A percentile compares a stretch with the other conserved stretches of the same genome.
Evolutionary conservation across 2,329 filamentous ascomycete species (phyloP).

Genomic region (Colletotrichum neosansevieriae): DNA sequence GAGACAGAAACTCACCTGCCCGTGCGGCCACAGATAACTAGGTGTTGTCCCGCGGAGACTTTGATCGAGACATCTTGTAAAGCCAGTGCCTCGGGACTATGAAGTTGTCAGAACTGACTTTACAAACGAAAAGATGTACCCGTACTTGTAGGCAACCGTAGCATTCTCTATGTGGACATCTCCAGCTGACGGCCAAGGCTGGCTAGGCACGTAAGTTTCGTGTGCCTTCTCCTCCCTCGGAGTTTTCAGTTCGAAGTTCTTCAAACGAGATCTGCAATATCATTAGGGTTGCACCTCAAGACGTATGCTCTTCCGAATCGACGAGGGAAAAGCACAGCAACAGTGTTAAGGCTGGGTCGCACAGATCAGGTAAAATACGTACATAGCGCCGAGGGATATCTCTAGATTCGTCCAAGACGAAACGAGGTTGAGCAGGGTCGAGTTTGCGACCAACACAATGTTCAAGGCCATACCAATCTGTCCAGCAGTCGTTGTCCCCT

Average conservation of each 20-base stretch:
- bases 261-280: conserved; percentile 41
- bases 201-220: conserved; percentile 41
- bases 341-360: not conserved
- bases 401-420: conserved; percentile 49
- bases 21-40: conserved; percentile 24
- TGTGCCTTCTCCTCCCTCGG: conserved; percentile 45
- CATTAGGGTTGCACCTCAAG: not conserved
- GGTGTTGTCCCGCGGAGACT: conserved; percentile 15
- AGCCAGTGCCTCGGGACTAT: not conserved
- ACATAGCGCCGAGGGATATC: conserved; percentile 46
- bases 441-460: conserved; percentile 45
- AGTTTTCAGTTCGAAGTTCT: conserved; percentile 45
- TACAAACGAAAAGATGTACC: not conserved
- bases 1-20: conserved; percentile 10
- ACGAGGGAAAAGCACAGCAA: not conserved
- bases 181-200: conserved; percentile 50
- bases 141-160: conserved; percentile 47
- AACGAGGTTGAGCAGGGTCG: conserved; percentile 47
- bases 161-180: conserved; percentile 49
- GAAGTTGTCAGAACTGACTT: rapidly evolving
- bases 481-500: conserved; percentile 30
- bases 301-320: not conserved
- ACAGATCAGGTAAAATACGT: not conserved
- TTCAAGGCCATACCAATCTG: conserved; percentile 44
- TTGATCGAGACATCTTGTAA: not conserved